Evolutionary conservation across 2,329 filamentous ascomycete species (phyloP), one percentile per base, ranked within the genome.

Genomic region (Cladosporium sp.): DNA sequence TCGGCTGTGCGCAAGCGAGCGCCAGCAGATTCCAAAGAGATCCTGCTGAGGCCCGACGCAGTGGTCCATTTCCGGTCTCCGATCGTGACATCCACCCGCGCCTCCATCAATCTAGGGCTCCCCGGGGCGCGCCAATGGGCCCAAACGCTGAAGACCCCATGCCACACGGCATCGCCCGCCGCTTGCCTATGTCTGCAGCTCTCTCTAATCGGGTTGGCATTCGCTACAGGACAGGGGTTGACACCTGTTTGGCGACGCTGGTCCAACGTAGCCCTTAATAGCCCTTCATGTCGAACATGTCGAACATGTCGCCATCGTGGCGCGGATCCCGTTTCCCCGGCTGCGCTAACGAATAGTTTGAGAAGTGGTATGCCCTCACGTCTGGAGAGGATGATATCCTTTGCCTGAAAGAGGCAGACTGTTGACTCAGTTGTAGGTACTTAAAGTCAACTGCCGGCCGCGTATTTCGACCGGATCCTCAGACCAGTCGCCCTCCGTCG

Each of bases 1-100:
- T 49, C 46, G 46, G 46, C 38, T 49, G 46, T 49, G 46, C 38
- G 16, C 48, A 50, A 43, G 48, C 48, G 48, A 49, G 40, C 46
- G 46, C 46, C 46, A 49, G 38, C 31, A 50, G 48, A 50, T 50
- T 33, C 48, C 40, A 16, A 10, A 43, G 19, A 32, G 43, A 43
- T 40, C 34, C 16, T 28, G 16, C 43, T 37, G 42, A 14, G n/a
- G 46, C 46, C 48, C 48, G 40, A 50, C 48, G 48, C 48, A 50
- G 32, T 50, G 48, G 48, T 18, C 48, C 48, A 32, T 19, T 43
- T 50, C 48, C 48, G 48, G 48, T 16, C 19, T 34, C 48, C 48
- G 48, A 43, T 43, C 40, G 48, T 41, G 48, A 43, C 38, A 43
- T 35, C 14, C 31, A 28, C 31, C 40, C 48, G 31, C 48, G 40